Evolutionary conservation across 805 yeast species (phyloP), one percentile per base, ranked within the genome.

Genomic region (Candida jianshihensis): DNA sequence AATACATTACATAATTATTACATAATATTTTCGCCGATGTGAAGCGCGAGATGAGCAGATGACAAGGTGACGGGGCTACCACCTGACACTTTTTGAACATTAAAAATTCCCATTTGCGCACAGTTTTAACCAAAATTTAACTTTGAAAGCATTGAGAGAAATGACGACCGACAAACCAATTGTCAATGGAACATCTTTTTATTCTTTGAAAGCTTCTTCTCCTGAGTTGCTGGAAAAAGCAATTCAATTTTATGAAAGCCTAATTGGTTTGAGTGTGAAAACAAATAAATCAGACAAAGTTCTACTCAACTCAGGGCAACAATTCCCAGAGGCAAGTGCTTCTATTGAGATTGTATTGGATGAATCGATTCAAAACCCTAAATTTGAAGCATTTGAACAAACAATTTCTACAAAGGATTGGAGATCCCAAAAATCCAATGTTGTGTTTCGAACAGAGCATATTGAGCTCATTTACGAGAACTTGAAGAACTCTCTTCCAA

Each of bases 111-210:
- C n/a, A n/a, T n/a, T n/a, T n/a, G n/a, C n/a, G n/a, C n/a, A n/a
- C n/a, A n/a, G n/a, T n/a, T n/a, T n/a, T n/a, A n/a, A n/a, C n/a
- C 12, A 35, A 15, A 20, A 12, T 12, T 19, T 16, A n/a, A 14
- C 17, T 5, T 24, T 21, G 18, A 19, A 14, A 16, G 10, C 19
- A 35, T 19, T 10, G 5, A 14, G 19, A 28, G 7, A 30, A 33
- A 44, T 41, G 47, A 43, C 47, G 14, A 30, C 38, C 12, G 19
- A 34, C 10, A 41, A 38, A 18, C 54, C 79, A 14, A 53, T 75
- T 34, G 71, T 78, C 39, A 77, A 75, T 51, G 83, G 81, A 15
- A 65, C 74, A 17, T 66, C 82, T 17, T 68, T 65, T 51, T 64
- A 73, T 39, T 60, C 68, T 14, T 59, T 76, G 29, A 65, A 66